Conservation (phyloP, 2,329 filamentous ascomycete species). For the Rutstroemia sp. region DNA sequence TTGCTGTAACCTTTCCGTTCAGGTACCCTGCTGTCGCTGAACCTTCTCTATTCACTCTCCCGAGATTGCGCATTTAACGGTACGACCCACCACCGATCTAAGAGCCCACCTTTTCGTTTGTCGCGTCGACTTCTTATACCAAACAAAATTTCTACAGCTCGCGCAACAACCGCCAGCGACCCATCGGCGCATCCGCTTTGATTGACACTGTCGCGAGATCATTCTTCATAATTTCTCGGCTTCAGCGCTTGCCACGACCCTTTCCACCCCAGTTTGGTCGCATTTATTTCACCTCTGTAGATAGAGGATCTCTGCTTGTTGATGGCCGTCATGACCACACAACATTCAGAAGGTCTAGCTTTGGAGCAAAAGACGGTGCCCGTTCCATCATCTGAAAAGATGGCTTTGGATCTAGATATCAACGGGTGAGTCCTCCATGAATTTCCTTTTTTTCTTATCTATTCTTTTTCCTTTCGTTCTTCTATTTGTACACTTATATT, state of each 20-base stretch:
- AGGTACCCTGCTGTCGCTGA: background rate
- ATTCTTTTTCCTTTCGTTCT: slow-evolving; percentile 24
- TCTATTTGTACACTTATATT: slow-evolving; percentile 26
- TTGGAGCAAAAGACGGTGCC: slow-evolving; percentile 45
- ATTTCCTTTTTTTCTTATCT: slow-evolving; percentile 19
- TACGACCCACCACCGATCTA: too few relatives aligned
- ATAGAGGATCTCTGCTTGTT: slow-evolving; percentile 29
- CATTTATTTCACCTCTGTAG: slow-evolving; percentile 12
- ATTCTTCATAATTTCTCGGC: background rate
- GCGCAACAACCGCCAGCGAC: too few relatives aligned
- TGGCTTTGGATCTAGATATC: slow-evolving; percentile 44
- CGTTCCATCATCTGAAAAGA: slow-evolving; percentile 39
- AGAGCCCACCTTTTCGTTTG: too few relatives aligned
- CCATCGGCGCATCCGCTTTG: too few relatives aligned
- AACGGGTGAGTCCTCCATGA: slow-evolving; percentile 49
- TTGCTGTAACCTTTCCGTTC: background rate
- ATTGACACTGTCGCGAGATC: slow-evolving; percentile 1
- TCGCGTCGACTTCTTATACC: too few relatives aligned
- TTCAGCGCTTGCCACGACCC: background rate
- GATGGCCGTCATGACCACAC: slow-evolving; percentile 47
- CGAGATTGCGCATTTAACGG: background rate
- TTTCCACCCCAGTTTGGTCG: slow-evolving; percentile 1
- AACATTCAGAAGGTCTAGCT: slow-evolving; percentile 27
- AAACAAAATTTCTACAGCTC: too few relatives aligned
- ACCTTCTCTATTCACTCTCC: background rate